These are phyloP conservation scores for Polygonum maritimum DNA, from an alignment of 148 eudicot species.

Conservation along the genomic window DNA sequence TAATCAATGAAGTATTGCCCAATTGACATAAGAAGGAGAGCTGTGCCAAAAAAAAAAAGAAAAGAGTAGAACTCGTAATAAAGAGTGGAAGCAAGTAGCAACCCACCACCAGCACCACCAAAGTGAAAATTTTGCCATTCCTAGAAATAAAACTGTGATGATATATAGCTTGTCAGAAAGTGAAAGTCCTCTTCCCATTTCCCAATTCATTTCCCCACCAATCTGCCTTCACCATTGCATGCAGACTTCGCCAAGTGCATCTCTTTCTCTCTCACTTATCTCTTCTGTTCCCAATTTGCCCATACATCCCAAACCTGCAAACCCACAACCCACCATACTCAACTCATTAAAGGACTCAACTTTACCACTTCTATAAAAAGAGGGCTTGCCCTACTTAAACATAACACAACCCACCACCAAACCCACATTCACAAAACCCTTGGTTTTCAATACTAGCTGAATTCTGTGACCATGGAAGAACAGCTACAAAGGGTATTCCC, in stretches of 20 bases:
- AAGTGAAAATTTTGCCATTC: not conserved
- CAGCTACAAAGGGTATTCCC: constrained; percentile 40
- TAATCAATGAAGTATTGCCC: not conserved
- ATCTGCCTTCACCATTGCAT: not conserved
- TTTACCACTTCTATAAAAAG: not conserved
- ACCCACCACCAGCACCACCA: not conserved
- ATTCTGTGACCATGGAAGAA: not conserved
- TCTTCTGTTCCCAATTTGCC: constrained; percentile 12
- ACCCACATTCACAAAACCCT: not conserved
- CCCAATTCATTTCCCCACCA: not conserved
- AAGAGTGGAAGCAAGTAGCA: not conserved
- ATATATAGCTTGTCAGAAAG: not conserved
- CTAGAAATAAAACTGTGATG: not conserved
- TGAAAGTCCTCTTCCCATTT: not conserved
- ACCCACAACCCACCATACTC: not conserved
- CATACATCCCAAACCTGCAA: constrained; percentile 1
- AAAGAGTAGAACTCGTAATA: not conserved
- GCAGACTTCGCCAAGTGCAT: not conserved
- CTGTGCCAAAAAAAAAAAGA: not conserved
- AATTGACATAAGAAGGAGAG: not conserved
- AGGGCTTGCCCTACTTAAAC: not conserved
- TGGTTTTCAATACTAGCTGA: no score
- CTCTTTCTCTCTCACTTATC: not conserved
- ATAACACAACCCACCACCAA: not conserved
- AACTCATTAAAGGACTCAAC: not conserved